These are phyloP conservation scores for Saprolegnia parasitica DNA, from an alignment of 352 stramenopile genomes.

Conservation along the genomic window DNA sequence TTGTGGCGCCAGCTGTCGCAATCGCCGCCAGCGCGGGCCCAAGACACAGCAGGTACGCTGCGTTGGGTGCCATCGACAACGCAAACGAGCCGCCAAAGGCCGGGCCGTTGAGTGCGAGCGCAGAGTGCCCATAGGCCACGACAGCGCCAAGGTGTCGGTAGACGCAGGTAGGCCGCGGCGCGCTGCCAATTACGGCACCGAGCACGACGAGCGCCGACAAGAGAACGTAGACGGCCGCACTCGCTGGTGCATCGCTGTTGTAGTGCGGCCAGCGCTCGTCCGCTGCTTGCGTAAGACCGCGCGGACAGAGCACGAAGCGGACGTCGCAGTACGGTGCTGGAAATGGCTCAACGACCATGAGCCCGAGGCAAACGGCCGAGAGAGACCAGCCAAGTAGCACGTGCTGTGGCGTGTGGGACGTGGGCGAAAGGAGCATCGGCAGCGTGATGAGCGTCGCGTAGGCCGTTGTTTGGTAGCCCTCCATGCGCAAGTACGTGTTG, in stretches of 20 bases:
- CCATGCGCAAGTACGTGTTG: constrained; percentile 7
- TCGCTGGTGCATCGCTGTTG: background rate
- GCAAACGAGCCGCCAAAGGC: background rate
- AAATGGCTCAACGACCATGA: background rate
- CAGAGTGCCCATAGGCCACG: background rate
- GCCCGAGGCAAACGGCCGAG: background rate
- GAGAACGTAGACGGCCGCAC: background rate
- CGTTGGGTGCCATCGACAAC: background rate
- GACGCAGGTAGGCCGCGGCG: background rate
- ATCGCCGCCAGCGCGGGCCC: background rate
- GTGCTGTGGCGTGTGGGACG: background rate
- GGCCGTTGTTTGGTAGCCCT: constrained; percentile 16
- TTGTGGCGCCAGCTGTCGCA: no score
- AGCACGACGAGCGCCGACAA: background rate
- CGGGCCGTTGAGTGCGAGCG: background rate
- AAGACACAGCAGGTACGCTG: background rate
- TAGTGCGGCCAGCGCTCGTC: background rate
- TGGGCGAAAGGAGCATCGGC: background rate
- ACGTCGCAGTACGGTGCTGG: background rate
- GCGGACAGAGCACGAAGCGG: background rate
- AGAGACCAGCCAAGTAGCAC: background rate
- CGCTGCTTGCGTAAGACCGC: background rate
- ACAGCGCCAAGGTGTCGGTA: background rate
- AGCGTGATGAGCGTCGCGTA: constrained; percentile 5
- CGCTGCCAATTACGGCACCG: background rate